Evolutionary conservation across 441 rosid genomes (phyloP).

Genomic region (Bocquillonia castaneifolia): DNA sequence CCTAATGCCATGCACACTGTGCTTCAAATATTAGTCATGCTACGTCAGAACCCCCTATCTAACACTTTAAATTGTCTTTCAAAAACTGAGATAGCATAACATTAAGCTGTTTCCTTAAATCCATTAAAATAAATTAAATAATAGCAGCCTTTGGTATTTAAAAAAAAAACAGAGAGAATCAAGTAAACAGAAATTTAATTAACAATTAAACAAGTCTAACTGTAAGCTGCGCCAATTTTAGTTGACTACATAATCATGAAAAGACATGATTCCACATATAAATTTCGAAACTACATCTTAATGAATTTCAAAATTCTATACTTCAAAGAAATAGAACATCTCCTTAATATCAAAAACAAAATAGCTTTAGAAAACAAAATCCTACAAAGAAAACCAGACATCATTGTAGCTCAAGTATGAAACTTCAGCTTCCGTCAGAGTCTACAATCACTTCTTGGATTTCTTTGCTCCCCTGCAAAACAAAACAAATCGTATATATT

Average conservation of each 20-base stretch:
- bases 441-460: constrained; percentile 22
- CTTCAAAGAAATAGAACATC: not conserved
- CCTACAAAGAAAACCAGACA: not conserved
- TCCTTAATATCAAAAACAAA: not conserved
- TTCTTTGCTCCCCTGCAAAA: constrained; percentile 18
- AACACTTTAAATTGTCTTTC: too few species aligned
- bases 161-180: not conserved
- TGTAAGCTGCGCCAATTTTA: not conserved
- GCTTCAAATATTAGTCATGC: too few species aligned
- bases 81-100: too few species aligned
- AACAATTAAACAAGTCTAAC: not conserved
- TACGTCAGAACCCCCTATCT: too few species aligned
- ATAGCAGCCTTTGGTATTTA: too few species aligned
- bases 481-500: not conserved
- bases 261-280: not conserved
- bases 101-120: too few species aligned
- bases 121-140: too few species aligned
- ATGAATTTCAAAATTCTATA: constrained; percentile 15
- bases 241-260: not conserved
- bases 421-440: constrained; percentile 6
- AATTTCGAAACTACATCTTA: constrained; percentile 2
- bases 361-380: constrained; percentile 1
- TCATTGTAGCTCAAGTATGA: constrained; percentile 1
- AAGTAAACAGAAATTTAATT: not conserved
- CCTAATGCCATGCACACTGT: too few species aligned